Conservation (phyloP, 441 rosid genomes). For the Gossypium lobatum region DNA sequence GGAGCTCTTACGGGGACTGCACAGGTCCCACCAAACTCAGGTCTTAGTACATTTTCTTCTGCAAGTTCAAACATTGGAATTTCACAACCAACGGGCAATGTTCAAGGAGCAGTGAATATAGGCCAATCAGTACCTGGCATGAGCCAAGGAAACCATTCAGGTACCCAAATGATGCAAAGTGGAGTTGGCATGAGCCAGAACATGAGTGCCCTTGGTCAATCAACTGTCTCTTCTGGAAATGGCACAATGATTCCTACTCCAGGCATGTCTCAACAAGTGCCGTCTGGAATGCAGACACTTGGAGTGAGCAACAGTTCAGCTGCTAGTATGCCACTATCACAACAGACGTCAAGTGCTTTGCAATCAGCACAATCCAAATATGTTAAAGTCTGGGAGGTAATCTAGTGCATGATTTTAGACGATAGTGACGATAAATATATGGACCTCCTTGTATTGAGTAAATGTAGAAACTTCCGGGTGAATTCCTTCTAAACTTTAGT, state of each 20-base stretch:
- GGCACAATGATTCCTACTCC: constrained; percentile 89
- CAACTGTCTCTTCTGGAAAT: constrained; percentile 58
- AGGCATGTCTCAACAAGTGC: constrained; percentile 84
- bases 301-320: constrained; percentile 56
- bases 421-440: constrained; percentile 2
- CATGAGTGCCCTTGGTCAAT: constrained; percentile 59
- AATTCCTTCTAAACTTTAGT: constrained; percentile 1
- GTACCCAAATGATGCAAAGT: constrained; percentile 72
- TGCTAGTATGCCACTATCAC: constrained; percentile 62
- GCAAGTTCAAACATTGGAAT: constrained; percentile 66
- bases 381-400: constrained; percentile 95
- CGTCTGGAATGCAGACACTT: constrained; percentile 64
- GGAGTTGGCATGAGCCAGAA: constrained; percentile 73
- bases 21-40: constrained; percentile 57
- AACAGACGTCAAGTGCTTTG: constrained; percentile 59
- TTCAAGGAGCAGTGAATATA: constrained; percentile 44
- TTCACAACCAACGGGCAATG: constrained; percentile 58
- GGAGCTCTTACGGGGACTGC: constrained; percentile 61
- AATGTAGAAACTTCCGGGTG: constrained; percentile 40
- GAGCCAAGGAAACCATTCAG: constrained; percentile 82
- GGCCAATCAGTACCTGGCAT: constrained; percentile 51
- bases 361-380: constrained; percentile 79
- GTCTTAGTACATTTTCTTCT: constrained; percentile 55
- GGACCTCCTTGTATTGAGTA: not conserved
- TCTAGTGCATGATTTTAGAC: not conserved